phyloP scores from a whole-genome alignment of 2,329 filamentous ascomycete species.

The Colletotrichum liriopes region DNA sequence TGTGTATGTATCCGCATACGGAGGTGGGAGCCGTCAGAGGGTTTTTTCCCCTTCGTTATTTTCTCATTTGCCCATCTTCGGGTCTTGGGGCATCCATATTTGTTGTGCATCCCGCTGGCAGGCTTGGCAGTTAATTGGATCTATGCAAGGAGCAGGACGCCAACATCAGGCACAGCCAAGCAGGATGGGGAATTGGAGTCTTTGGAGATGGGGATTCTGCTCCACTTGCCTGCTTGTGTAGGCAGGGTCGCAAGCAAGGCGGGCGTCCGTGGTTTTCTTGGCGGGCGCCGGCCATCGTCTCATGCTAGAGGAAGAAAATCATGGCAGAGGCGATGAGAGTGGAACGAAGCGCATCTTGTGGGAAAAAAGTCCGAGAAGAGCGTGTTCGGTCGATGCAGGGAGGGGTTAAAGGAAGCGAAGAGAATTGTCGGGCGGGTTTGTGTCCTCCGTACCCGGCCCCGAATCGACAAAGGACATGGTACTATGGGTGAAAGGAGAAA shows the following conservation, averaged over 20 bases:
- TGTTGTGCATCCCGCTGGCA: conserved; percentile 11
- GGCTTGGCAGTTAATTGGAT: conserved; percentile 29
- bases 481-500: background rate
- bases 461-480: background rate
- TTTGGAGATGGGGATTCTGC: conserved; percentile 10
- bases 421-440: background rate
- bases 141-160: conserved; percentile 16
- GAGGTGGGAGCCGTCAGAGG: conserved; percentile 1
- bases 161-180: conserved; percentile 22
- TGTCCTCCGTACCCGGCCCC: background rate
- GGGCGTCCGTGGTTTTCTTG: conserved; percentile 17
- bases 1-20: background rate
- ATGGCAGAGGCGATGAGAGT: conserved; percentile 23
- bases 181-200: conserved; percentile 22
- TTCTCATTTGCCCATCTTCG: background rate
- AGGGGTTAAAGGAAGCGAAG: background rate
- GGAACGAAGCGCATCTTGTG: conserved; percentile 8
- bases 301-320: conserved; percentile 17
- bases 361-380: conserved; percentile 6
- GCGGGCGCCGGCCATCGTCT: conserved; percentile 19
- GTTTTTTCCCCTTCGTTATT: background rate
- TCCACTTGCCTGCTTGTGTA: conserved; percentile 12
- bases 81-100: conserved; percentile 13
- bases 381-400: background rate
- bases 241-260: conserved; percentile 28